Evolutionary conservation across 345 rosid species (phyloP).

Genomic region (Dovyalis caffra): DNA sequence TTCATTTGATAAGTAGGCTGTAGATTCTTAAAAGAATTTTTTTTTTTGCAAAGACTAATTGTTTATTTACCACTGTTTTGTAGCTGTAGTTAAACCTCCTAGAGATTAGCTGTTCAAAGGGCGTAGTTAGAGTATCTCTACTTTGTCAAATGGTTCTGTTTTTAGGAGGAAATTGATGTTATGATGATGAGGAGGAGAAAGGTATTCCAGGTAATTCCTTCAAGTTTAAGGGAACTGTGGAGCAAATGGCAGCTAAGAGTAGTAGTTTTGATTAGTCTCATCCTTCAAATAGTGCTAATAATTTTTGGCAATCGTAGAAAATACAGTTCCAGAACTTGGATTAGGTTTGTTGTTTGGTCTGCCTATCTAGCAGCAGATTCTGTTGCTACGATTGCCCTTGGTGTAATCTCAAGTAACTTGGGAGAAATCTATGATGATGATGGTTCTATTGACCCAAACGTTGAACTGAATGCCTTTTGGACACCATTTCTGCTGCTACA

Average conservation of each 20-base stretch:
- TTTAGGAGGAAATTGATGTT: no score
- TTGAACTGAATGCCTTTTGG: conserved; percentile 11
- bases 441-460: not conserved
- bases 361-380: conserved; percentile 11
- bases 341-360: conserved; percentile 9
- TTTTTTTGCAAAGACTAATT: no score
- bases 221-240: conserved; percentile 7
- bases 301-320: conserved; percentile 15
- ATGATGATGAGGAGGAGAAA: not conserved
- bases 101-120: no score
- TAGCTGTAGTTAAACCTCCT: no score
- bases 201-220: conserved; percentile 1
- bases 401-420: conserved; percentile 13
- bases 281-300: conserved; percentile 5
- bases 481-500: conserved; percentile 20
- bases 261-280: conserved; percentile 1
- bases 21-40: no score
- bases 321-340: conserved; percentile 15
- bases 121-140: no score
- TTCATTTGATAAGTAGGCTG: no score
- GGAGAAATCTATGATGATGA: not conserved
- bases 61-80: no score
- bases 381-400: conserved; percentile 7
- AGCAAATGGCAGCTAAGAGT: conserved; percentile 13
- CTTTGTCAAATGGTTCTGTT: no score